Percentiles rank a stretch among this genome's conserved stretches.
Evolutionary conservation across 805 yeast species (phyloP).

Genomic region (Phaffomyces thermotolerans): DNA sequence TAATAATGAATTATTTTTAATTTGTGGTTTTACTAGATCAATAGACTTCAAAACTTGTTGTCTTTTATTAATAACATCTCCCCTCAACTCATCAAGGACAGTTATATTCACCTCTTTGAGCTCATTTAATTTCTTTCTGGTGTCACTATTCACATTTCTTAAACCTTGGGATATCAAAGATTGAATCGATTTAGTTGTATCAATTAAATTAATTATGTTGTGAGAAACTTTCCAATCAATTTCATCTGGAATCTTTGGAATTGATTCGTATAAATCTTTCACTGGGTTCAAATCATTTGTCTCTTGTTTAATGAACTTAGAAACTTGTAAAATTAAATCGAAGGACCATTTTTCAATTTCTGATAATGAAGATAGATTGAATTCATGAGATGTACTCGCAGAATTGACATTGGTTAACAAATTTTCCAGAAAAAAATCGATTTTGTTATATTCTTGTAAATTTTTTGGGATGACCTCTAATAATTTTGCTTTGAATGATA

Average conservation of each 20-base stretch:
- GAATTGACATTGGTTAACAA: conserved; percentile 10
- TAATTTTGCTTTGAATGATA: conserved; percentile 3
- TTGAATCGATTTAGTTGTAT: conserved; percentile 17
- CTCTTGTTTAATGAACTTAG: conserved; percentile 7
- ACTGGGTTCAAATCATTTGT: not conserved
- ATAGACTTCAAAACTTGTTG: not conserved
- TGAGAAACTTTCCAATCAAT: conserved; percentile 18
- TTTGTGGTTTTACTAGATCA: not conserved
- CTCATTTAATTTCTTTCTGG: conserved; percentile 6
- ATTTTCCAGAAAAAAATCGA: conserved; percentile 10
- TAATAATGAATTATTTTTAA: conserved; percentile 5
- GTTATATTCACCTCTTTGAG: conserved; percentile 15
- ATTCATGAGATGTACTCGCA: not conserved
- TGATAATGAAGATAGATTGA: conserved; percentile 9
- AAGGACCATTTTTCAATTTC: conserved; percentile 19
- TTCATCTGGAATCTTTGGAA: conserved; percentile 12
- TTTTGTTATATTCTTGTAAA: conserved; percentile 10
- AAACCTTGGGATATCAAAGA: conserved; percentile 5
- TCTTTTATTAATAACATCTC: conserved; percentile 12
- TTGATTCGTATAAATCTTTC: conserved; percentile 1
- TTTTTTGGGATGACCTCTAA: conserved; percentile 9
- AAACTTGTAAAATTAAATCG: conserved; percentile 5
- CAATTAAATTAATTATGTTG: conserved; percentile 11
- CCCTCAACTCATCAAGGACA: conserved; percentile 13
- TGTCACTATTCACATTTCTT: not conserved